Base-by-base conservation (phyloP, 495 filamentous ascomycete species). In the Penicillium mononematosum region DNA sequence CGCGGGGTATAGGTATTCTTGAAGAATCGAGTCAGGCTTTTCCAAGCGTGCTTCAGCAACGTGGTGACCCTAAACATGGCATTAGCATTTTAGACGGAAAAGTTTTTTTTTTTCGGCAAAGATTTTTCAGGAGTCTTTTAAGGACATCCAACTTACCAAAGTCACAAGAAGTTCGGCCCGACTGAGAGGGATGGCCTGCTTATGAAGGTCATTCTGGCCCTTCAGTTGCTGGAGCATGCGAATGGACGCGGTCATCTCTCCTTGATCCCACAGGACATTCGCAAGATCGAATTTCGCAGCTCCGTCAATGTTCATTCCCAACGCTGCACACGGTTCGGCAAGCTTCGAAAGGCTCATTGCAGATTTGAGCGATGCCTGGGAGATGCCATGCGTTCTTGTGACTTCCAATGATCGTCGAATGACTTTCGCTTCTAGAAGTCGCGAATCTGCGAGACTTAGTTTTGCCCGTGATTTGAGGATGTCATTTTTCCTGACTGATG, bases 201-300 rank as follows among this genome's bases (percentile, higher is more conserved):
- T 85, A 56, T 86, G 84, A 3, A 88, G 64, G 9, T 83, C 76
- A n/a, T 77, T 71, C 20, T 83, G 75, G 46, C 79, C 78, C 31
- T 87, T 82, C 25, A 96, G 76, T 39, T 84, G 79, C 61, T 92
- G 85, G 27, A 98, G 84, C 80, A 97, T 92, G 41, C 84, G 79
- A 47, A 99, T 96, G 1, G 95, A 96, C 3, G 92, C 82, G n/a
- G 86, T 82, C 80, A 89, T 89, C 68, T 98, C 93, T 16, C 90
- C 93, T 66, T 96, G 89, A 53, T 93, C 91, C 94, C 94, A 99
- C 14, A 99, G 75, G 41, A 96, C 91, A 60, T 89, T 89, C 9
- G 94, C 91, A 20, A 86, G 81, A 69, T 98, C 94, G 44, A 90
- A 80, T 57, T 83, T 82, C 24, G 88, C 83, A 36, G 85, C 85